Base-by-base conservation (phyloP, 768 basidiomycete genomes). In the Boletus pseudo-olivaceus region DNA sequence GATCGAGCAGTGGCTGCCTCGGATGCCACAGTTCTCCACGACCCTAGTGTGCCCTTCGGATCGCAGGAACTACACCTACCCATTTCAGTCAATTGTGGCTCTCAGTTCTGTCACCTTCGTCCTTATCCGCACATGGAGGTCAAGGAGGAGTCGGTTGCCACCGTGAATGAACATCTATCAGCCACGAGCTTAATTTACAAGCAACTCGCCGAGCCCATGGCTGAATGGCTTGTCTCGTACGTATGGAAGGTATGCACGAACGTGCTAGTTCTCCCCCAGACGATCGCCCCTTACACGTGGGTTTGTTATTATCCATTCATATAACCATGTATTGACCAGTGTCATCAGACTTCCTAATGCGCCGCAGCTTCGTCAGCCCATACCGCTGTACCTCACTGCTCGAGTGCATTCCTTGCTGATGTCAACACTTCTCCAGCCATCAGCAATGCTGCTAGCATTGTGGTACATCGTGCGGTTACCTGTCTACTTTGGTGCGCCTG, bases 391-490 rank as follows among this genome's bases (percentile, higher is more conserved):
- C 62, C 73, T 92, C 54, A 76, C 82, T 15, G 70, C 77, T 14
- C 81, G 84, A 8, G 78, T 90, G 26, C 90, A 90, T 59, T 84
- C 85, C 9, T 73, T 92, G 61, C 66, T 92, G 54, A 76, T 90
- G 51, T 89, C 90, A 7, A 92, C 90, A 3, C 75, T 92, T 41
- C 72, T 92, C 48, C 90, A 92, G 64, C 90, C 90, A 1, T 91
- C 89, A 7, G 90, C 86, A 30, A 79, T 90, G 43, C 78, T 91
- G 56, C 73, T 92, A 49, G 85, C 88, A 4, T 59, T 92, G 42
- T 91, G 90, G 89, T 92, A 92, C 66, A 89, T 92, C 49, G 82
- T 82, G 35, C 84, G 82, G 46, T 76, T 92, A 19, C 90, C 90
- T 10, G 81, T 88, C 11, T 86, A 79, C 64, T 82, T 88, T 60